Evolutionary conservation across 192 early-diverging fungal species (phyloP), one percentile per base, ranked within the genome.

Genomic region (Linnemannia hyalina): DNA sequence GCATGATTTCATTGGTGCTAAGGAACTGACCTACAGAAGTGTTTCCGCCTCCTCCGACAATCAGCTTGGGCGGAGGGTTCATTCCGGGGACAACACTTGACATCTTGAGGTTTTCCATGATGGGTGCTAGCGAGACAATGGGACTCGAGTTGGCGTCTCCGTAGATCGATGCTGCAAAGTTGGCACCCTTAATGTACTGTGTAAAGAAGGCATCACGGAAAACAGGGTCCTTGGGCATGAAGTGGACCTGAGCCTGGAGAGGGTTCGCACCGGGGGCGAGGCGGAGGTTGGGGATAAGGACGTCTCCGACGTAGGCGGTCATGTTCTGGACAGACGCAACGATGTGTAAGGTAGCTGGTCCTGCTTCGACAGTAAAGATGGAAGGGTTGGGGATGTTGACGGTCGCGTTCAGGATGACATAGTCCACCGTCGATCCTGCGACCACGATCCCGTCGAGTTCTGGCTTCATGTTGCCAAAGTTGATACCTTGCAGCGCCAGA

Each of bases 331-430:
- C 36, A 16, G 68, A 76, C 0, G 68, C 73, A 18, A 60, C 36
- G 6, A 85, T 72, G 15, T 85, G 78, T 6, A 85, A 35, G 2
- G 47, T 70, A 2, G 65, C 74, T 4, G 82, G 82, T 35, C 82
- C 82, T 9, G 82, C 82, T 2, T 79, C 77, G 26, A 85, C 82
- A 23, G 73, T 41, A 52, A 85, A 85, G 38, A 85, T 74, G 22
- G 82, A 85, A 3, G 82, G 82, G 42, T 85, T 85, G 63, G 70
- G 47, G 44, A 85, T 79, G 22, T 49, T 40, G 7, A 85, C 78
- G 0, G 82, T 85, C 10, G 77, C 82, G 55, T 85, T 85, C 4
- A 85, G 38, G 35, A 78, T 40, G 22, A 85, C 44, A 75, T 80
- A 80, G 20, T 79, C 74, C 0, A 65, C 55, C 10, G 77, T 85